Evolutionary conservation across 2,329 filamentous ascomycete species (phyloP).

Genomic region (Diaporthe humulicola): DNA sequence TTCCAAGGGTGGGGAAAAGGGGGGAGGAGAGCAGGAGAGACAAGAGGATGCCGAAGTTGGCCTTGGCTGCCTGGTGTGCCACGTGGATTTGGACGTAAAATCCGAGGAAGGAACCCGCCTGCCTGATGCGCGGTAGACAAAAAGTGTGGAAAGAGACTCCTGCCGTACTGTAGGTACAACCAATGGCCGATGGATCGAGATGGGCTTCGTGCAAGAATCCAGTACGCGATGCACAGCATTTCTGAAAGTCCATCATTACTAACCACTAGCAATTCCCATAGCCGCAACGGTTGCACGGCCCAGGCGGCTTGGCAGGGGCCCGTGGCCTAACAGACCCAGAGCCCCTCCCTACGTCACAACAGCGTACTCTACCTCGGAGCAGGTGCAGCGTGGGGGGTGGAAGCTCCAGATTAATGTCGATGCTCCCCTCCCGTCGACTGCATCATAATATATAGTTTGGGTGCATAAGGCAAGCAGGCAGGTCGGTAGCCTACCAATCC

Average conservation of each 20-base stretch:
- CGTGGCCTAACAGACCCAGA: background rate
- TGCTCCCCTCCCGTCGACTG: background rate
- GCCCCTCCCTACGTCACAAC: slow-evolving; percentile 6
- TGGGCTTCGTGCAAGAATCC: background rate
- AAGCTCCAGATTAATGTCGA: background rate
- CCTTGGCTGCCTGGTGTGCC: background rate
- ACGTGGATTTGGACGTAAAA: background rate
- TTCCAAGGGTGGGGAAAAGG: background rate
- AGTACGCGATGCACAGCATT: slow-evolving; percentile 1
- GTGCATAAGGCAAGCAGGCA: background rate
- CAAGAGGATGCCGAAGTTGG: background rate
- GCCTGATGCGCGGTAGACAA: background rate
- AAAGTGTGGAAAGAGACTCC: background rate
- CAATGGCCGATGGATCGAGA: background rate
- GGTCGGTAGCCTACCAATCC: background rate
- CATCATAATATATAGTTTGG: background rate
- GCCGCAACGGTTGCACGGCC: background rate
- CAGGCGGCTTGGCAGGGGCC: slow-evolving; percentile 17
- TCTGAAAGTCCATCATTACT: slow-evolving; percentile 4
- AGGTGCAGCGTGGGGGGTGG: background rate
- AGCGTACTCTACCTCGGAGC: background rate
- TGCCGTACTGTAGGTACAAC: too few relatives aligned
- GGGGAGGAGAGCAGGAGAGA: background rate
- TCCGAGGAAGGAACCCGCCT: background rate
- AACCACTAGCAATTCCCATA: background rate